Conservation (phyloP, 148 eudicot species). For the Camellia granthamiana region DNA sequence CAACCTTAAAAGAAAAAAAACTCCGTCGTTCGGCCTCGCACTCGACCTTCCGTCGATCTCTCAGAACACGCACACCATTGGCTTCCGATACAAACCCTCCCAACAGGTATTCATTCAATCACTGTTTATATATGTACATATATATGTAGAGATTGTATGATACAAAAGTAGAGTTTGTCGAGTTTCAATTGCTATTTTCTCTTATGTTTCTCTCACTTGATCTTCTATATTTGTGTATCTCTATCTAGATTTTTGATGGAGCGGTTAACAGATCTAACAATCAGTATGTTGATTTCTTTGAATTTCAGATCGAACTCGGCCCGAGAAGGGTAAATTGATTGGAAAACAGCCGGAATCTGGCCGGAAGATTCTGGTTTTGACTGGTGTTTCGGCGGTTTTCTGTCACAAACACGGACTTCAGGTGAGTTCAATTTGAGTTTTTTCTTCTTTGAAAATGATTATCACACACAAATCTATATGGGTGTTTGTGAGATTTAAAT, state of each 20-base stretch:
- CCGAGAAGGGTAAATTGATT: not conserved
- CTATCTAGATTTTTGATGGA: not conserved
- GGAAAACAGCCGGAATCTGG: not conserved
- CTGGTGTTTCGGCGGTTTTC: not conserved
- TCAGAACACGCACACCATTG: too few relatives aligned
- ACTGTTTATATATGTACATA: too few relatives aligned
- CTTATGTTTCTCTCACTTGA: too few relatives aligned
- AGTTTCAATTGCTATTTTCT: too few relatives aligned
- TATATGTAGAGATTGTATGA: too few relatives aligned
- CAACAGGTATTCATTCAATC: too few relatives aligned
- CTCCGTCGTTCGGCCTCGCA: too few relatives aligned
- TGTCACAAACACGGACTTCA: not conserved
- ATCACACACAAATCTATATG: not conserved
- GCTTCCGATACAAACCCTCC: too few relatives aligned
- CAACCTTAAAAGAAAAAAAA: too few relatives aligned
- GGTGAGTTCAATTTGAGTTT: not conserved
- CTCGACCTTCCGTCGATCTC: too few relatives aligned
- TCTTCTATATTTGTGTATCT: not conserved
- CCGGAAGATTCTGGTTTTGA: not conserved
- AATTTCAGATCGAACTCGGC: not conserved
- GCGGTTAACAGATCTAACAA: not conserved
- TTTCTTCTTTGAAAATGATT: not conserved
- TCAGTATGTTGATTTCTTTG: not conserved
- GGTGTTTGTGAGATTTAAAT: not conserved
- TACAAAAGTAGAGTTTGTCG: too few relatives aligned